phyloP scores from a whole-genome alignment of 2,329 filamentous ascomycete species.

The Dendryphion nanum region DNA sequence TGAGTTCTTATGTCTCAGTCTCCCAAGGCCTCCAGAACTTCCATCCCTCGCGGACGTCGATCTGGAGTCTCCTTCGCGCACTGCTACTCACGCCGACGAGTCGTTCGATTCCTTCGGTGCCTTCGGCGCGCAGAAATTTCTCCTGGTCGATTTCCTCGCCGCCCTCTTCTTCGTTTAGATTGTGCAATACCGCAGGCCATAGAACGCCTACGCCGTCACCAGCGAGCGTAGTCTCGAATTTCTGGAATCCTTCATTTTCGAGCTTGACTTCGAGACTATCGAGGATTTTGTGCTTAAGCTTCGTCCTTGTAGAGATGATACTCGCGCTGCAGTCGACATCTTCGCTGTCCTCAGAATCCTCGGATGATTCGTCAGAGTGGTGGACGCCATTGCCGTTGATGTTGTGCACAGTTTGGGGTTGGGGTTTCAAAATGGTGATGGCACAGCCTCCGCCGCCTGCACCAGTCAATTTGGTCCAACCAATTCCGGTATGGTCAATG shows the following conservation, averaged over 20 bases:
- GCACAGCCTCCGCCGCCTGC: slow-evolving; percentile 95
- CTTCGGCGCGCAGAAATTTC: slow-evolving; percentile 79
- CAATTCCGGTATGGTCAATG: slow-evolving; percentile 77
- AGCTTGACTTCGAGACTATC: slow-evolving; percentile 62
- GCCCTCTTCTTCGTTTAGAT: slow-evolving; percentile 75
- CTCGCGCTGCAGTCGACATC: slow-evolving; percentile 24
- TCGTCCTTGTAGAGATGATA: slow-evolving; percentile 31
- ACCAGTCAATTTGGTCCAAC: slow-evolving; percentile 96
- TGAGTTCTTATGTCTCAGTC: slow-evolving; percentile 1
- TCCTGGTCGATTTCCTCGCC: slow-evolving; percentile 93
- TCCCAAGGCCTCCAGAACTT: slow-evolving; percentile 43
- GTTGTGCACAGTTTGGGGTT: slow-evolving; percentile 41
- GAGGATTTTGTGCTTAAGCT: slow-evolving; percentile 46
- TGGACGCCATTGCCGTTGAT: slow-evolving; percentile 31
- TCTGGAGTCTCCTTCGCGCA: slow-evolving; percentile 17
- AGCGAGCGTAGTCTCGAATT: slow-evolving; percentile 85
- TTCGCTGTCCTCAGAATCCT: slow-evolving; percentile 7
- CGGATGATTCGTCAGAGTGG: slow-evolving; percentile 19
- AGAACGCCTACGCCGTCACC: slow-evolving; percentile 93
- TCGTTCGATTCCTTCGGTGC: slow-evolving; percentile 79
- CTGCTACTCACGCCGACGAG: slow-evolving; percentile 69
- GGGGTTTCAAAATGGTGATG: slow-evolving; percentile 81
- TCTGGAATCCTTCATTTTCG: slow-evolving; percentile 65
- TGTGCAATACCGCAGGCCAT: slow-evolving; percentile 87
- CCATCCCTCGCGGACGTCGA: slow-evolving; percentile 39